A percentile compares a stretch with the other conserved stretches of the same genome.
These are phyloP conservation scores for Carex cristatella DNA, from an alignment of 176 grass and related monocot genomes.

Conservation along the genomic window DNA sequence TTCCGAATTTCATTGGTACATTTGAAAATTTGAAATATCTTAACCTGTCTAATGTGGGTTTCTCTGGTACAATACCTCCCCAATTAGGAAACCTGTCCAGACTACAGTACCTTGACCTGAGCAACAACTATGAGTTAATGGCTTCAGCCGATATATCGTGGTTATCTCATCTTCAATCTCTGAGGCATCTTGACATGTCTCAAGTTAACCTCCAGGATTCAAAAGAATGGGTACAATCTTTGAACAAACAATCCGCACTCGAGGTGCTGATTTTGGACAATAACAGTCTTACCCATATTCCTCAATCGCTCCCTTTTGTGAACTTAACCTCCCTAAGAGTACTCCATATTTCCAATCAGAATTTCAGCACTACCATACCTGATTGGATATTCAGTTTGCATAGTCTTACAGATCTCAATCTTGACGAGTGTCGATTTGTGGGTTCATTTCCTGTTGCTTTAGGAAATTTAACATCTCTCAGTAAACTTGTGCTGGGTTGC, in stretches of 20 bases:
- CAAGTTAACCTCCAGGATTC: constrained; percentile 8
- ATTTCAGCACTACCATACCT: not conserved
- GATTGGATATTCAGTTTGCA: not conserved
- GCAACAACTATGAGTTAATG: not conserved
- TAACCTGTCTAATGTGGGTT: constrained; percentile 17
- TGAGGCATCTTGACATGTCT: not conserved
- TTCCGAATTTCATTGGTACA: constrained; percentile 21
- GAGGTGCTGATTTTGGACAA: not conserved
- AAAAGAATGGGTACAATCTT: constrained; percentile 4
- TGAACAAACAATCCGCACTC: not conserved
- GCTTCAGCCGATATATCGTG: not conserved
- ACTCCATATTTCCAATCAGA: not conserved
- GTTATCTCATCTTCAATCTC: constrained; percentile 4
- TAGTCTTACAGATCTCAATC: not conserved
- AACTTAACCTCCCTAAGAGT: constrained; percentile 1
- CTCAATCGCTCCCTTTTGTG: not conserved
- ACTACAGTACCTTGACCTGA: constrained; percentile 22
- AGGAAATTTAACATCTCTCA: not conserved
- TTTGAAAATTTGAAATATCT: constrained; percentile 27
- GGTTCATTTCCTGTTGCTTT: not conserved
- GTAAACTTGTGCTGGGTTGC: not conserved
- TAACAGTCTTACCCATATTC: constrained; percentile 1
- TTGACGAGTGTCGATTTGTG: not conserved
- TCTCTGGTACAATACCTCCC: constrained; percentile 6
- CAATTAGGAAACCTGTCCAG: constrained; percentile 35